Evolutionary conservation across 495 filamentous ascomycete species (phyloP).

Genomic region (Xylaria nigripes): DNA sequence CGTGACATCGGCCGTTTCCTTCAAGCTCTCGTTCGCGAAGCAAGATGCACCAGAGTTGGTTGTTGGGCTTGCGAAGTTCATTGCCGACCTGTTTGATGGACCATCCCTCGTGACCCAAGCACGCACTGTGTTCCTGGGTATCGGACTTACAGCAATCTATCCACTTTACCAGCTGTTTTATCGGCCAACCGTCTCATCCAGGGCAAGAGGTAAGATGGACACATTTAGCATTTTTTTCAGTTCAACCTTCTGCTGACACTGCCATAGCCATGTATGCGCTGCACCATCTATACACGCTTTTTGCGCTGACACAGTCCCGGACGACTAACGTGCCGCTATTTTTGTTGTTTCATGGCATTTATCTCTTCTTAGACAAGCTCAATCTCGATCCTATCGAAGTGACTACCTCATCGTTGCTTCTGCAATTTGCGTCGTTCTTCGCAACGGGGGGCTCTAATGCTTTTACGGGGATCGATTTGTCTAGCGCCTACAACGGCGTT

Average conservation of each 20-base stretch:
- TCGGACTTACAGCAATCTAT: conserved; percentile 36
- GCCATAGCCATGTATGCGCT: conserved; percentile 35
- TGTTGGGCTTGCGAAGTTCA: conserved; percentile 35
- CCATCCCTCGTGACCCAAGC: conserved; percentile 45
- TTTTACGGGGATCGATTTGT: conserved; percentile 80
- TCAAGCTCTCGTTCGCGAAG: conserved; percentile 74
- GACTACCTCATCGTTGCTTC: conserved; percentile 54
- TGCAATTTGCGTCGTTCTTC: conserved; percentile 77
- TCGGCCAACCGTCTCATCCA: conserved; percentile 16
- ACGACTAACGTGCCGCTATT: conserved; percentile 78
- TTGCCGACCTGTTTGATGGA: conserved; percentile 37
- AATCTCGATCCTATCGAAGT: conserved; percentile 46
- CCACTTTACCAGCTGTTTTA: conserved; percentile 23
- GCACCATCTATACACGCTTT: conserved; percentile 64
- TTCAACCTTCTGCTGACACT: conserved; percentile 12
- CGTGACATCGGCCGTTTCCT: conserved; percentile 55
- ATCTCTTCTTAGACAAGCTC: conserved; percentile 42
- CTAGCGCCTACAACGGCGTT: conserved; percentile 77
- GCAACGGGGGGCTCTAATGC: conserved; percentile 86
- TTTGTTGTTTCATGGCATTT: conserved; percentile 57
- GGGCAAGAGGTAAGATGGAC: conserved; percentile 26
- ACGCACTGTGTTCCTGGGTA: conserved; percentile 44
- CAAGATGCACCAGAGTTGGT: conserved; percentile 84
- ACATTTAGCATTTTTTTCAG: not conserved
- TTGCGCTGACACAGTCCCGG: conserved; percentile 80